phyloP scores from a whole-genome alignment of 257 asterid species.

The Nicotiana sylvestris region DNA sequence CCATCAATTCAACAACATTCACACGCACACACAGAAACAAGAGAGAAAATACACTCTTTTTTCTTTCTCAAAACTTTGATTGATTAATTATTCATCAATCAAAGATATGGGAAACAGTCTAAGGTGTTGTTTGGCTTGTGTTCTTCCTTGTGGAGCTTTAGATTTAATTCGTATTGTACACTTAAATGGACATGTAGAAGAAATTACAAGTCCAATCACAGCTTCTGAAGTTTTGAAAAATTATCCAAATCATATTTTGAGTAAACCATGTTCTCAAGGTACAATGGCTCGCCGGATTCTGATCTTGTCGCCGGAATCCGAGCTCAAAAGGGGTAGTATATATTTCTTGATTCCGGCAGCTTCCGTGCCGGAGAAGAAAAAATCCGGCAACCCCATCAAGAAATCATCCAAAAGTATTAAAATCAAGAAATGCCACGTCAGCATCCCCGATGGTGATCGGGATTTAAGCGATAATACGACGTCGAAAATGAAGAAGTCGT shows the following conservation, averaged over 20 bases:
- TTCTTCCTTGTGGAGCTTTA: conserved; percentile 96
- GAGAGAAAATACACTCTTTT: not conserved
- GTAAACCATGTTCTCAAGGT: conserved; percentile 59
- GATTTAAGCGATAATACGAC: conserved; percentile 7
- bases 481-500: conserved; percentile 20
- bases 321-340: conserved; percentile 89
- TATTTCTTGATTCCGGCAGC: conserved; percentile 85
- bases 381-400: conserved; percentile 21
- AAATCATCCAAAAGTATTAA: conserved; percentile 24
- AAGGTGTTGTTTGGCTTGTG: conserved; percentile 96
- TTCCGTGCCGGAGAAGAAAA: conserved; percentile 49
- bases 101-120: conserved; percentile 68
- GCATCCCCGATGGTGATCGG: not conserved
- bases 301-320: conserved; percentile 64
- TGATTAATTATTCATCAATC: not conserved
- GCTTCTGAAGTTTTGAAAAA: conserved; percentile 60
- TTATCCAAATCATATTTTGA: conserved; percentile 73
- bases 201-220: conserved; percentile 62
- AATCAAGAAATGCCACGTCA: conserved; percentile 6
- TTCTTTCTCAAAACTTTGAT: not conserved
- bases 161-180: conserved; percentile 94
- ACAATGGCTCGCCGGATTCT: conserved; percentile 50
- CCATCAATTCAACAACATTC: conserved; percentile 15
- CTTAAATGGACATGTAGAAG: conserved; percentile 72
- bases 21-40: not conserved